Conservation (phyloP, 1,284 basidiomycete genomes). For the Retiboletus flavoniger region DNA sequence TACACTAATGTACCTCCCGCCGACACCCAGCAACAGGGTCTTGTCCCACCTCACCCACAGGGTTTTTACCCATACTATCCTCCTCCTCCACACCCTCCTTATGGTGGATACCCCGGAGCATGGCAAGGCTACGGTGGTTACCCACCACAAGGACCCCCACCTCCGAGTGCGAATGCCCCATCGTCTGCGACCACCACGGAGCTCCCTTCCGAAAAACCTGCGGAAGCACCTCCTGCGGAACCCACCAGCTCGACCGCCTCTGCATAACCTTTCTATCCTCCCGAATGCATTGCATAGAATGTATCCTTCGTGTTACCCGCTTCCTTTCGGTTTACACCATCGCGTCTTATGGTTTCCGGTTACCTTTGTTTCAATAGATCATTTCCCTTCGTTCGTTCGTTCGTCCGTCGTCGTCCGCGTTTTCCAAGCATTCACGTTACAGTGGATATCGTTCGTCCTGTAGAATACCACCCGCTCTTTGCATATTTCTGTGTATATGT, state of each 20-base stretch:
- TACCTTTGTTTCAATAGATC: constrained; percentile 30
- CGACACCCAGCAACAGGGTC: constrained; percentile 29
- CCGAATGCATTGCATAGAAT: constrained; percentile 19
- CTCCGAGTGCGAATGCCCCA: constrained; percentile 15
- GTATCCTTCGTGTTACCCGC: constrained; percentile 20
- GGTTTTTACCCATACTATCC: constrained; percentile 32
- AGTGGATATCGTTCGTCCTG: constrained; percentile 19
- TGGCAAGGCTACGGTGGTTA: constrained; percentile 32
- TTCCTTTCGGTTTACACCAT: constrained; percentile 11
- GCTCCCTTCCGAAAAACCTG: constrained; percentile 25
- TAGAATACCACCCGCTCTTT: constrained; percentile 26
- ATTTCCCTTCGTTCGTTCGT: constrained; percentile 2
- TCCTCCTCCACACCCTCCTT: constrained; percentile 26
- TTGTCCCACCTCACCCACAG: constrained; percentile 20
- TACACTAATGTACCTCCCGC: constrained; percentile 23
- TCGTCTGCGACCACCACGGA: constrained; percentile 16
- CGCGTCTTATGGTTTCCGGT: constrained; percentile 13
- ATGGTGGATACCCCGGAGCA: constrained; percentile 26
- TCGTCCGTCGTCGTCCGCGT: constrained; percentile 5
- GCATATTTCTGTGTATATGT: constrained; percentile 35
- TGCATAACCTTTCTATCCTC: constrained; percentile 18
- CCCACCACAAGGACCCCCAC: constrained; percentile 24
- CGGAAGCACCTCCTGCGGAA: constrained; percentile 24
- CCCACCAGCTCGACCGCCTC: constrained; percentile 18
- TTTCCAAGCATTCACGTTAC: constrained; percentile 6